Conservation (phyloP, 2,329 filamentous ascomycete genomes). For the Paecilomyces formosus region DNA sequence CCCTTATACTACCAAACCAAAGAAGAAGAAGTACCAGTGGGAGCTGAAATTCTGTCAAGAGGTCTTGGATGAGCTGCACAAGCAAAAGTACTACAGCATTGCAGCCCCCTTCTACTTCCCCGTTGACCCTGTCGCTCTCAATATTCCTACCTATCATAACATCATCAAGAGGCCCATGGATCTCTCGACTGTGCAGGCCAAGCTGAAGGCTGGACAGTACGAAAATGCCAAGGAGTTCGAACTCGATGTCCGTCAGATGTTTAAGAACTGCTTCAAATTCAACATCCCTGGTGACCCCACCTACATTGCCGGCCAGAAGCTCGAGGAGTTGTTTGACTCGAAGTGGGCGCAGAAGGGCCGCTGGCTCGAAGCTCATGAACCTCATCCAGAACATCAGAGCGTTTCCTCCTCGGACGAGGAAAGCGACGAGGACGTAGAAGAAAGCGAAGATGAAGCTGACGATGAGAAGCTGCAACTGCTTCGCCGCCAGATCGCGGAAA, state of each 20-base stretch:
- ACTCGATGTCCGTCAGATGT: constrained; percentile 71
- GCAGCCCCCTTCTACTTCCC: constrained; percentile 72
- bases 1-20: constrained; percentile 80
- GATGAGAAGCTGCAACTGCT: constrained; percentile 58
- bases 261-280: constrained; percentile 87
- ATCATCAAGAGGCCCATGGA: constrained; percentile 98
- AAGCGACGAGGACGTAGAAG: constrained; percentile 64
- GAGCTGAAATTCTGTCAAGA: constrained; percentile 88
- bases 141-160: constrained; percentile 88
- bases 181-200: constrained; percentile 68
- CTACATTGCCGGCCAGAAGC: constrained; percentile 60
- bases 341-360: constrained; percentile 72
- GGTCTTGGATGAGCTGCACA: constrained; percentile 68
- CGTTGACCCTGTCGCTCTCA: constrained; percentile 87
- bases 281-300: constrained; percentile 75
- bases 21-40: constrained; percentile 81
- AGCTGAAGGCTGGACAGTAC: constrained; percentile 73
- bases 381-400: constrained; percentile 57
- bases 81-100: constrained; percentile 59
- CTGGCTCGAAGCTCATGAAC: constrained; percentile 71
- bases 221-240: constrained; percentile 78
- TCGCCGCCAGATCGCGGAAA: constrained; percentile 64
- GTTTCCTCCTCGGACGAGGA: constrained; percentile 61
- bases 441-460: constrained; percentile 55
- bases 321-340: constrained; percentile 67